A percentile compares a stretch with the other conserved stretches of the same genome.
Evolutionary conservation across 148 eudicot species (phyloP).

Genomic region (Cornus suecica): DNA sequence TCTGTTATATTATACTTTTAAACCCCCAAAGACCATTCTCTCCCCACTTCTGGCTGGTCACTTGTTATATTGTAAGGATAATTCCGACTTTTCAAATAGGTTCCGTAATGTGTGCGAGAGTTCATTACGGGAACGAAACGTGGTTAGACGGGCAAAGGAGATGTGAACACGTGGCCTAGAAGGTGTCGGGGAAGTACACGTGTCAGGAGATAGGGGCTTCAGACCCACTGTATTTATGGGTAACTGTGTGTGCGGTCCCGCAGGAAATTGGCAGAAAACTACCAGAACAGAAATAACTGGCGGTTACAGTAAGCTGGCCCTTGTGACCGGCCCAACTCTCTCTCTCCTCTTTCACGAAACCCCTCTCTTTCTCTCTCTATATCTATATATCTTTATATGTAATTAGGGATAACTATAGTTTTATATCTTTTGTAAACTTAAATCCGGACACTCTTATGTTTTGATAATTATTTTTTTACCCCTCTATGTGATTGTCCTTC

Average conservation of each 20-base stretch:
- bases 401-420: too few species aligned
- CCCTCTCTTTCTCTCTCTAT: not conserved
- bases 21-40: not conserved
- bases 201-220: not conserved
- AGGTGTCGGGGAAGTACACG: not conserved
- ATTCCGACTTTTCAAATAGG: not conserved
- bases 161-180: not conserved
- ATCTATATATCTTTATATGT: not conserved
- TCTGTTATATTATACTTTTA: constrained; percentile 6
- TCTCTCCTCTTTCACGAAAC: not conserved
- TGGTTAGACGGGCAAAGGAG: not conserved
- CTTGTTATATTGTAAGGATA: not conserved
- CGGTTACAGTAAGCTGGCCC: constrained; percentile 7
- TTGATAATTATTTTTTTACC: too few species aligned
- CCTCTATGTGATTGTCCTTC: too few species aligned
- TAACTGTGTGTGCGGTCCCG: constrained; percentile 13
- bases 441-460: too few species aligned
- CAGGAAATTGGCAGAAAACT: constrained; percentile 1
- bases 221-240: not conserved
- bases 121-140: not conserved
- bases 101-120: not conserved
- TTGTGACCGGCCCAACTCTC: constrained; percentile 13
- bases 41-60: constrained; percentile 2
- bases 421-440: too few species aligned
- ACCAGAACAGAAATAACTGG: constrained; percentile 20